phyloP scores from a whole-genome alignment of 1,284 basidiomycete species.

The Trichosporon sp. region DNA sequence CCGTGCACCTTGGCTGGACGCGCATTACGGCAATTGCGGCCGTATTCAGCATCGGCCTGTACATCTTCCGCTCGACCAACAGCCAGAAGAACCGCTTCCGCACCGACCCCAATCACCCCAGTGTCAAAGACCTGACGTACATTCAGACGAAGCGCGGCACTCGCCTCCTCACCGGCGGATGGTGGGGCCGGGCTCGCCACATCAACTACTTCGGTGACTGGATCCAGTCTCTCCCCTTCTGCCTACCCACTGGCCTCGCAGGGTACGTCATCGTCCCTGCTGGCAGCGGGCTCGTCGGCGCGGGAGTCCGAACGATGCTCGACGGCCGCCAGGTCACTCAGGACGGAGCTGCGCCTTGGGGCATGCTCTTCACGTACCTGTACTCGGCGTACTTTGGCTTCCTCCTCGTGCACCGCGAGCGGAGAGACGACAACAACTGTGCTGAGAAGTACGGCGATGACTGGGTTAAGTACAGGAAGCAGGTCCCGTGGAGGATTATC shows the following conservation, averaged over 20 bases:
- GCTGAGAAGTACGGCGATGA: slow-evolving; percentile 11
- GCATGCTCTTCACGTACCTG: slow-evolving; percentile 12
- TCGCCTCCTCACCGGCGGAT: slow-evolving; percentile 9
- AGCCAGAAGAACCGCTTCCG: slow-evolving; percentile 12
- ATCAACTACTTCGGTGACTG: slow-evolving; percentile 16
- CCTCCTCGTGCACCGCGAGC: slow-evolving; percentile 9
- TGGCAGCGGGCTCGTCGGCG: not conserved
- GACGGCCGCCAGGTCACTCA: slow-evolving; percentile 9
- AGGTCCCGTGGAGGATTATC: slow-evolving; percentile 8
- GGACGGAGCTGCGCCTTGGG: slow-evolving; percentile 8
- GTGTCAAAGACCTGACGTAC: slow-evolving; percentile 6
- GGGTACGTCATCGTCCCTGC: slow-evolving; percentile 4
- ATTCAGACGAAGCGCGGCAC: slow-evolving; percentile 12
- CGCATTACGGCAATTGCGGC: not conserved
- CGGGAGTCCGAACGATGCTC: not conserved
- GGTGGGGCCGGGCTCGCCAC: slow-evolving; percentile 10
- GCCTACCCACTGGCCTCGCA: slow-evolving; percentile 5
- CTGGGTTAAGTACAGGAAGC: slow-evolving; percentile 9
- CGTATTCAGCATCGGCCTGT: slow-evolving; percentile 13
- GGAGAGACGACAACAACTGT: slow-evolving; percentile 11
- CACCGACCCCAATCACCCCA: slow-evolving; percentile 5
- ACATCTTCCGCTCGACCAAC: slow-evolving; percentile 14
- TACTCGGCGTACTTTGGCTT: slow-evolving; percentile 12
- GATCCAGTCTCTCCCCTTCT: slow-evolving; percentile 11
- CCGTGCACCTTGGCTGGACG: slow-evolving; percentile 10